Evolutionary conservation across 176 grass and related monocot genomes (phyloP), one percentile per base, ranked within the genome.

Genomic region (Triticum dicoccoides): DNA sequence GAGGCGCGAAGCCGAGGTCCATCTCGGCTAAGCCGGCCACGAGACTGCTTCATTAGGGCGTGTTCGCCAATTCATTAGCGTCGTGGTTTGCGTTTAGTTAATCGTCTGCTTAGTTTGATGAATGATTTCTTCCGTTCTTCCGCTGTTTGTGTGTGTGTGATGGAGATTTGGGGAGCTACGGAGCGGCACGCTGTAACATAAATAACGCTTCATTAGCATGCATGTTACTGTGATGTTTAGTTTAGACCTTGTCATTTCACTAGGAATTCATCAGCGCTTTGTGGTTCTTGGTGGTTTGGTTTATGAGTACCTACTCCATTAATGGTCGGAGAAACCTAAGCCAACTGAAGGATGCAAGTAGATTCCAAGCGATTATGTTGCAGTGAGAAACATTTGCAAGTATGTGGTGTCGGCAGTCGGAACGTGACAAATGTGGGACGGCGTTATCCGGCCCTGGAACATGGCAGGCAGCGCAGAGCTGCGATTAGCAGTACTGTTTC

Each of bases 111-210:
- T 74, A 58, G 89, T 44, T 81, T 27, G n/a, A 80, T 90, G 73
- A 30, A 80, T 90, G 73, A 23, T 45, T 89, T 49, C 13, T 29
- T 44, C 47, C 69, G 51, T 38, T 23, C 56, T 25, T 69, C 45
- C 12, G 59, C 30, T 25, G n/a, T 14, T 62, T 6, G 3, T 67
- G 11, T 24, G 38, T 32, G 67, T 8, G 21, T 51, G 78, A 5
- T 54, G 14, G 25, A 10, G 68, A 29, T 20, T 39, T 42, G 33
- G 44, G n/a, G 8, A 54, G 23, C 51, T n/a, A 18, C 24, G 34
- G 79, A 52, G 41, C 80, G 75, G 82, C 69, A 9, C 10, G 62
- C 5, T 90, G 88, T 90, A 83, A 32, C 54, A 83, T 90, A 90
- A 86, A 90, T 90, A 90, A 90, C 17, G 56, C 54, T 73, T 68